phyloP scores from a whole-genome alignment of 2,329 filamentous ascomycete genomes.

The Ceratocystis cubensis region DNA sequence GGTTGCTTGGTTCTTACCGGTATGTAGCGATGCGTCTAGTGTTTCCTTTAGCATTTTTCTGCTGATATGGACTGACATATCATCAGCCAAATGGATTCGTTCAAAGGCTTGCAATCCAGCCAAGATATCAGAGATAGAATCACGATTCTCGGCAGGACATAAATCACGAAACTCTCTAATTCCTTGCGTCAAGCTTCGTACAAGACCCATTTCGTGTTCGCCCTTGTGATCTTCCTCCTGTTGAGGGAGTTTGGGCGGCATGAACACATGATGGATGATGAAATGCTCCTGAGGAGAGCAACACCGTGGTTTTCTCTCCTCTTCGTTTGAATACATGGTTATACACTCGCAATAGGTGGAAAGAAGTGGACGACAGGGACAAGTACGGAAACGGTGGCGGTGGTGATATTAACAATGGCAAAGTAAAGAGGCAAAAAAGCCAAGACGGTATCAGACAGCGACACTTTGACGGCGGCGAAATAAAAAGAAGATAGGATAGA shows the following conservation, averaged over 20 bases:
- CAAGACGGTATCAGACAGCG: too few species aligned
- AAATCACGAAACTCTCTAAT: neutral
- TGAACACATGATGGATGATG: slow-evolving; percentile 27
- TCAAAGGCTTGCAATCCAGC: neutral
- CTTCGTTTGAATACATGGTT: too few species aligned
- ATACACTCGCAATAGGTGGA: too few species aligned
- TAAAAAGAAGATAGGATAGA: too few species aligned
- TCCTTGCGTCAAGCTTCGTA: neutral
- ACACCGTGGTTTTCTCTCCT: neutral
- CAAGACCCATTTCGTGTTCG: neutral
- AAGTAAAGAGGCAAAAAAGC: too few species aligned
- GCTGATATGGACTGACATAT: neutral
- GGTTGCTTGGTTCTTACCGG: neutral
- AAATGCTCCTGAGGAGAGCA: neutral
- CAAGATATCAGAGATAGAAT: neutral
- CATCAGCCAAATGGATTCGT: neutral
- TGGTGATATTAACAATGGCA: too few species aligned
- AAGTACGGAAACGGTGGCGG: too few species aligned
- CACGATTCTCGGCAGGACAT: neutral
- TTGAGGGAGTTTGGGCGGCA: slow-evolving; percentile 27
- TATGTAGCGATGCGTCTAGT: neutral
- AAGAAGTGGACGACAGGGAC: too few species aligned
- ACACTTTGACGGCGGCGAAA: too few species aligned
- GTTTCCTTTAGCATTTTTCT: neutral
- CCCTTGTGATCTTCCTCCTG: slow-evolving; percentile 17